Evolutionary conservation across 2,329 filamentous ascomycete genomes (phyloP), one percentile per base, ranked within the genome.

Genomic region (Atkinsonella texensis): DNA sequence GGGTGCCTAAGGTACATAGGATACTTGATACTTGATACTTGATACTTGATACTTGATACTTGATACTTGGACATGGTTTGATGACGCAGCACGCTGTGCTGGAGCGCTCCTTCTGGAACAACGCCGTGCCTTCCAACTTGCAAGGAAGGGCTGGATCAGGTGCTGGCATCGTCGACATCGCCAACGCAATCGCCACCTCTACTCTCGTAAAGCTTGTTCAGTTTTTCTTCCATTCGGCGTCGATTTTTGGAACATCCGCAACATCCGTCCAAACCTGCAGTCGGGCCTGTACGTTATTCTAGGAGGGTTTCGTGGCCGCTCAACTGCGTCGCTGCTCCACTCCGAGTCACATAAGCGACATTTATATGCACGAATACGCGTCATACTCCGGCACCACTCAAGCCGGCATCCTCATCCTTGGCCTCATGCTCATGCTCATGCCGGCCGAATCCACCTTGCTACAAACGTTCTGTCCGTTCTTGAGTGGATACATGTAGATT

Each of bases 41-140:
- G 20, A 23, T 4, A 23, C 2, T 23, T 23, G 20, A 23, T 23
- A 23, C 2, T 23, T 23, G 20, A 23, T 23, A 4, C 2, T 23
- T 23, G 20, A 23, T 4, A 23, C 2, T 23, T 23, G 20, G 4
- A n/a, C n/a, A n/a, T n/a, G n/a, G n/a, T n/a, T n/a, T n/a, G n/a
- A n/a, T n/a, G n/a, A n/a, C n/a, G n/a, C n/a, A n/a, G n/a, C n/a
- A n/a, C n/a, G n/a, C n/a, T 13, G 33, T 35, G 33, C 33, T 35
- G 33, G 35, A 38, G 35, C 35, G 50, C 52, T 44, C 45, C 41
- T 43, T 40, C 51, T 17, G 32, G 18, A 44, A 48, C 47, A 7
- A 41, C 41, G 20, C 50, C 38, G 45, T 45, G 38, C 46, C 46
- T 48, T 48, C 46, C 28, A 5, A 8, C 46, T 48, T 48, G 35